Conservation (phyloP, 257 asterid genomes). For the Lycium ferocissimum region DNA sequence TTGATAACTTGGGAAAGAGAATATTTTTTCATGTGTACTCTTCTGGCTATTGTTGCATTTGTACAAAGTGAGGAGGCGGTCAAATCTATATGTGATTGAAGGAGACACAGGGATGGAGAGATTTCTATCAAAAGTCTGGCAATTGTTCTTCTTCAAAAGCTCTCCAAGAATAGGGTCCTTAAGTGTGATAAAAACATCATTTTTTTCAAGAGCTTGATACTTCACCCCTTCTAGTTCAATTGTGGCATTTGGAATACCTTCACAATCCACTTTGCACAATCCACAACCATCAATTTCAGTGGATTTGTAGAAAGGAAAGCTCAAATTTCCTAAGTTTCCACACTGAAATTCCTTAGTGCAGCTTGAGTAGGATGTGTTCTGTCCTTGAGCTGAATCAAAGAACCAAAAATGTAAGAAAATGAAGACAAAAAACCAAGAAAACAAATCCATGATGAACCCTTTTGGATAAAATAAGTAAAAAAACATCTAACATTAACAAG, state of each 20-base stretch:
- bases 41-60: conserved; percentile 28
- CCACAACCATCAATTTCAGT: conserved; percentile 24
- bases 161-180: neutral
- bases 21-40: neutral
- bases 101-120: neutral
- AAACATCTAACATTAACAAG: neutral
- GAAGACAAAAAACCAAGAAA: conserved; percentile 1
- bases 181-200: neutral
- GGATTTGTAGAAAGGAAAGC: conserved; percentile 31
- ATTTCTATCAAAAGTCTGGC: conserved; percentile 2
- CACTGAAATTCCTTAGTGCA: conserved; percentile 1
- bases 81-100: neutral
- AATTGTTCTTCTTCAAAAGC: neutral
- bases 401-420: neutral
- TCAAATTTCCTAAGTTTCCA: neutral
- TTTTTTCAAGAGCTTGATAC: neutral
- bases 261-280: conserved; percentile 17
- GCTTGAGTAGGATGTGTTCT: neutral
- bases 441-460: conserved; percentile 24
- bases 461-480: neutral
- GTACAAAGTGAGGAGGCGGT: neutral
- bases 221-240: neutral
- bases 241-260: fast-evolving
- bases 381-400: conserved; percentile 6
- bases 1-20: neutral